Conservation (phyloP, 441 rosid species). For the Melastoma candidum region DNA sequence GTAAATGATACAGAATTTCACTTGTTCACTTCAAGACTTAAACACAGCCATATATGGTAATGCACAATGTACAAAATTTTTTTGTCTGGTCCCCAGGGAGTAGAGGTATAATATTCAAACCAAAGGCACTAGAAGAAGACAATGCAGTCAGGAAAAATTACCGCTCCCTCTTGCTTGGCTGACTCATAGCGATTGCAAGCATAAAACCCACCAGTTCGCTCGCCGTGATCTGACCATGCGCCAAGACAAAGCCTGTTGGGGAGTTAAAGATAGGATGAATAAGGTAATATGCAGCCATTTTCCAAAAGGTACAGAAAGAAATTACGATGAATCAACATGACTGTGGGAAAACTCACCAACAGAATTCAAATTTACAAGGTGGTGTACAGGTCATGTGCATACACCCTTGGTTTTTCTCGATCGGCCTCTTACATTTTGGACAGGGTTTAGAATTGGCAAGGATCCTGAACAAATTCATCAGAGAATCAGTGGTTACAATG, state of each 20-base stretch:
- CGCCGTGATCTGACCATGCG: conserved; percentile 89
- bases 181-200: conserved; percentile 89
- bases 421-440: conserved; percentile 97
- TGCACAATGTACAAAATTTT: no score
- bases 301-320: background rate
- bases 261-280: conserved; percentile 9
- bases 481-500: no score
- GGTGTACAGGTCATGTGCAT: conserved; percentile 98
- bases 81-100: no score
- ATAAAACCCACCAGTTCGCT: conserved; percentile 92
- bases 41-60: background rate
- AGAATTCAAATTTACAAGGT: conserved; percentile 98
- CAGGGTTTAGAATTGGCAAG: conserved; percentile 98
- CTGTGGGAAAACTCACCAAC: conserved; percentile 46
- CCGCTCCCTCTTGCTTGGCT: conserved; percentile 88
- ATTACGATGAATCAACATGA: background rate
- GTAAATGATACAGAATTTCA: no score
- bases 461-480: conserved; percentile 44
- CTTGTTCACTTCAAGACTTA: background rate
- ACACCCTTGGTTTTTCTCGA: conserved; percentile 98
- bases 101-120: no score
- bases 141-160: conserved; percentile 10
- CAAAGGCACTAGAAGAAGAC: no score
- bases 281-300: background rate
- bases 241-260: conserved; percentile 75